phyloP scores from a whole-genome alignment of 2,329 filamentous ascomycete genomes.

The Chaetothyriales sp. region DNA sequence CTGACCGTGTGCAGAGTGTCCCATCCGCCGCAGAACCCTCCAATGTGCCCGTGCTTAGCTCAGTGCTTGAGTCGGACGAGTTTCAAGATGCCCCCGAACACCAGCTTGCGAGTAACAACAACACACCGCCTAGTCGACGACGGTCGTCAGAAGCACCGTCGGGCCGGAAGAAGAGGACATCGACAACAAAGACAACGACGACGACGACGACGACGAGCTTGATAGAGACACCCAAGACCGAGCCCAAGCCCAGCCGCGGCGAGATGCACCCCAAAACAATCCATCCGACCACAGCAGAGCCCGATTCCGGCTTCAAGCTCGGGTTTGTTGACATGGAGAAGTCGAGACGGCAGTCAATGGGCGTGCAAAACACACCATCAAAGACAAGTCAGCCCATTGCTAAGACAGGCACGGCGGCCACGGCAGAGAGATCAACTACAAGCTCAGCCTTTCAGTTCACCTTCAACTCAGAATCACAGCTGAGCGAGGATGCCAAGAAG shows the following conservation, averaged over 20 bases:
- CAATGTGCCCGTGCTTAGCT: not conserved
- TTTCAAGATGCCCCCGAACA: slow-evolving; percentile 25
- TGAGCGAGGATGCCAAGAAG: slow-evolving; percentile 37
- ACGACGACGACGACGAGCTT: no score
- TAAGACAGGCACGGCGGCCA: not conserved
- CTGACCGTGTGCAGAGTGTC: not conserved
- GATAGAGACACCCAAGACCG: slow-evolving; percentile 47
- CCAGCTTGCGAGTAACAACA: slow-evolving; percentile 22
- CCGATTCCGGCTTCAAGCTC: slow-evolving; percentile 64
- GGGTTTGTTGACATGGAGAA: slow-evolving; percentile 43
- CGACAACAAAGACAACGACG: no score
- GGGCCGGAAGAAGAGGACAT: slow-evolving; percentile 22
- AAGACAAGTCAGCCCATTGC: not conserved
- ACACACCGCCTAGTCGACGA: slow-evolving; percentile 21
- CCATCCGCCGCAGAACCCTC: not conserved
- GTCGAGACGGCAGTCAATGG: slow-evolving; percentile 10
- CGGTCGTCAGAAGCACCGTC: slow-evolving; percentile 20
- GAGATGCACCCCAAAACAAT: slow-evolving; percentile 88
- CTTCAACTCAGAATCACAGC: slow-evolving; percentile 28
- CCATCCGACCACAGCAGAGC: slow-evolving; percentile 55
- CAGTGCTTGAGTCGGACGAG: slow-evolving; percentile 1
- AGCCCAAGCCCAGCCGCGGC: slow-evolving; percentile 52
- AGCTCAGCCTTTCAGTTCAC: slow-evolving; percentile 34
- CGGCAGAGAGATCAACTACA: slow-evolving; percentile 22
- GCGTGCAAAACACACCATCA: slow-evolving; percentile 27